Conservation (phyloP, 495 filamentous ascomycete species). For the Aspergillus ellipticus region DNA sequence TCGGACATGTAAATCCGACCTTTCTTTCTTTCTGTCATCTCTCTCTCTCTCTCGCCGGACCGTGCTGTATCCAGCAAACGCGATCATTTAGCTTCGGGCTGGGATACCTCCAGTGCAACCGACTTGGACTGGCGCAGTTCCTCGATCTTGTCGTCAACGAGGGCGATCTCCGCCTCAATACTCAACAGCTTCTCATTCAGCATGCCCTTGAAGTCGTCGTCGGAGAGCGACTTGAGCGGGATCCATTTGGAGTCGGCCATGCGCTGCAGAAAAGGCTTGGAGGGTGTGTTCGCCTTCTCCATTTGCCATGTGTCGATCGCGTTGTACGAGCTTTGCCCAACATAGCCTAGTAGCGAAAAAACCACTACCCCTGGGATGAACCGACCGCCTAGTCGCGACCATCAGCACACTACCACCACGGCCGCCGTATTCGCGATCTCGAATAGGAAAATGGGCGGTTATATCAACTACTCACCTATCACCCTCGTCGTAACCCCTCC, state of each 20-base stretch:
- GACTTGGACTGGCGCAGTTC: conserved; percentile 42
- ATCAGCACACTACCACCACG: conserved; percentile 1
- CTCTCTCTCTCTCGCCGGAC: too few species aligned
- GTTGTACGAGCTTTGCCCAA: conserved; percentile 59
- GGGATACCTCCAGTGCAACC: conserved; percentile 32
- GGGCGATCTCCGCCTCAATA: conserved; percentile 78
- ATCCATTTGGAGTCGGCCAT: conserved; percentile 71
- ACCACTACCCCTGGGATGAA: conserved; percentile 59
- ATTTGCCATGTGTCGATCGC: conserved; percentile 46
- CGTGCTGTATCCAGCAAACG: not conserved
- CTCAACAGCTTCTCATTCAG: conserved; percentile 72
- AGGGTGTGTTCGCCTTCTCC: conserved; percentile 31
- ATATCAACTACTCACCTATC: conserved; percentile 53
- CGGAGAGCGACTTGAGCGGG: conserved; percentile 69
- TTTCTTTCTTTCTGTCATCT: not conserved
- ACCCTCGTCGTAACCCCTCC: conserved; percentile 61
- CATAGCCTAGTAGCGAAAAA: conserved; percentile 58
- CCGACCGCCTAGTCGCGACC: conserved; percentile 33
- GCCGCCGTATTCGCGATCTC: too few species aligned
- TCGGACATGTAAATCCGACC: not conserved
- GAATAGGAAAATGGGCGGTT: not conserved
- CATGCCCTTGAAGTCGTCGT: conserved; percentile 74
- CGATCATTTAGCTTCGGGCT: conserved; percentile 3
- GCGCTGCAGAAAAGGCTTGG: conserved; percentile 43
- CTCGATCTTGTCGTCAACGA: conserved; percentile 81